Evolutionary conservation across 352 stramenopile genomes (phyloP), one percentile per base, ranked within the genome.

Genomic region (Hyaloperonospora arabidopsidis): DNA sequence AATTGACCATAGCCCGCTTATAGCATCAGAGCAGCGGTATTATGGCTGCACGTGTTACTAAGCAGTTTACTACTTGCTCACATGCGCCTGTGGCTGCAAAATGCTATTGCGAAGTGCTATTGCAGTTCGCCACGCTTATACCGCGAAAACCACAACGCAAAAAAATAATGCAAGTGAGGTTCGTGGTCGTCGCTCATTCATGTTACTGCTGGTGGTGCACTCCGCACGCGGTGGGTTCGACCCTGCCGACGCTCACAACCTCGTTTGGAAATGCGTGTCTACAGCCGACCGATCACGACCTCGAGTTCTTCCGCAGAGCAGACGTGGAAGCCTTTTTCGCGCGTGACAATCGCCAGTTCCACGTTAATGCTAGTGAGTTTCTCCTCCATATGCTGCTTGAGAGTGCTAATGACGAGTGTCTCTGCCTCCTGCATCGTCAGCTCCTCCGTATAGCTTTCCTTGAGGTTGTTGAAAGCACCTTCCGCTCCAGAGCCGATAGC

Each of bases 311-410:
- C 80, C 11, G 77, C 65, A 39, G 76, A 93, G 60, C 92, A 97
- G 53, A 98, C 85, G 66, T 98, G 87, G 83, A 98, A 99, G 45
- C 96, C 96, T 61, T 96, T 89, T 14, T 95, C 87, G 48, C 75
- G 67, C 39, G 93, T 98, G 15, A 99, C 94, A 63, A 93, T 74
- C 7, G 96, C 96, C 57, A 99, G 66, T 79, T 99, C 97, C 23
- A 99, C 95, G 79, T 99, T 99, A 35, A 97, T 95, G 57, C 69
- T 95, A 10, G 84, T 97, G 52, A 99, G 97, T 70, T 98, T 98
- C 70, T 99, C 97, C 77, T 99, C 97, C 97, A 99, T 99, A 63
- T 99, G 96, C 81, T 95, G 95, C 77, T 99, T 99, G 34, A 99
- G 76, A 12, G 95, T 96, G 46, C 66, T 81, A 65, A 99, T 87